phyloP scores from a whole-genome alignment of 2,329 filamentous ascomycete genomes.

The Talaromyces sp. region DNA sequence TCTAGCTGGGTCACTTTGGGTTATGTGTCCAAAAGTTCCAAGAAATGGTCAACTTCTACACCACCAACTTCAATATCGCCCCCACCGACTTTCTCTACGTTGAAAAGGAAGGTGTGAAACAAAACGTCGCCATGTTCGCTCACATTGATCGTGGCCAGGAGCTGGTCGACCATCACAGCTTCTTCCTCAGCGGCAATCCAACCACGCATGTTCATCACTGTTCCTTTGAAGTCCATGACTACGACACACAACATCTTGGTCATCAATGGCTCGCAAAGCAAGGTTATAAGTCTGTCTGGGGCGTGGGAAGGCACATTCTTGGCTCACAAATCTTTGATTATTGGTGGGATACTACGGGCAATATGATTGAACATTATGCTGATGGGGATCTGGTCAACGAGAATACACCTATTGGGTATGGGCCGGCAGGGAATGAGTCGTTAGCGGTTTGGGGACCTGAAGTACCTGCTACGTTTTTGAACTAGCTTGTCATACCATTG shows the following conservation, averaged over 20 bases:
- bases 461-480: slow-evolving; percentile 32
- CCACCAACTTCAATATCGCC: slow-evolving; percentile 30
- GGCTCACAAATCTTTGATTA: slow-evolving; percentile 55
- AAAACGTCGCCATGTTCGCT: slow-evolving; percentile 44
- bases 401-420: slow-evolving; percentile 33
- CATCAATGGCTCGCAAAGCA: slow-evolving; percentile 51
- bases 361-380: slow-evolving; percentile 44
- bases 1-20: slow-evolving; percentile 31
- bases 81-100: slow-evolving; percentile 32
- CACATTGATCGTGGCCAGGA: slow-evolving; percentile 50
- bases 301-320: slow-evolving; percentile 51
- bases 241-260: slow-evolving; percentile 51
- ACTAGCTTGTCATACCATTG: slow-evolving; percentile 17
- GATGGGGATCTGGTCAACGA: slow-evolving; percentile 53
- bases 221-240: slow-evolving; percentile 52
- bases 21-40: slow-evolving; percentile 28
- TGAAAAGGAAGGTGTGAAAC: slow-evolving; percentile 20
- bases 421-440: slow-evolving; percentile 31
- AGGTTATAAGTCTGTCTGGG: slow-evolving; percentile 49
- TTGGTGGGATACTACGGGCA: slow-evolving; percentile 43
- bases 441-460: slow-evolving; percentile 37
- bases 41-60: slow-evolving; percentile 28
- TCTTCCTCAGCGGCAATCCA: slow-evolving; percentile 45
- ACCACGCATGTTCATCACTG: slow-evolving; percentile 49
- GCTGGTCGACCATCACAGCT: slow-evolving; percentile 52